Evolutionary conservation across 176 grass and related monocot genomes (phyloP).

Genomic region (bread wheat (Triticum aestivum)): IWGSC_CS_RefSeq_v2.1 NC_057801.1:438663292-438663791

Average conservation of each 20-base stretch:
- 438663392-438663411: not conserved
- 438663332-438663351: not conserved
- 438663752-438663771: slow-evolving; percentile 82
- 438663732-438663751: slow-evolving; percentile 55
- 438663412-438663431: slow-evolving; percentile 21
- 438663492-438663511: not conserved
- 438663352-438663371: slow-evolving; percentile 12
- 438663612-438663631: not conserved
- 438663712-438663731: slow-evolving; percentile 68
- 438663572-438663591: not conserved
- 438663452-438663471: slow-evolving; percentile 4
- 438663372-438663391: not conserved
- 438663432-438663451: not conserved
- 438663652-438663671: not conserved
- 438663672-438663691: not conserved
- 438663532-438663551: not conserved
- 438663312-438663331: not conserved
- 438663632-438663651: slow-evolving; percentile 19
- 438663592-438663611: not conserved
- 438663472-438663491: not conserved
- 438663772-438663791: slow-evolving; percentile 56
- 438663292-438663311: not conserved
- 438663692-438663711: slow-evolving; percentile 30
- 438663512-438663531: not conserved
- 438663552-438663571: not conserved